These are phyloP conservation scores for Leishmania amazonensis DNA, from an alignment of 208 protist species.

Conservation along the genomic window DNA sequence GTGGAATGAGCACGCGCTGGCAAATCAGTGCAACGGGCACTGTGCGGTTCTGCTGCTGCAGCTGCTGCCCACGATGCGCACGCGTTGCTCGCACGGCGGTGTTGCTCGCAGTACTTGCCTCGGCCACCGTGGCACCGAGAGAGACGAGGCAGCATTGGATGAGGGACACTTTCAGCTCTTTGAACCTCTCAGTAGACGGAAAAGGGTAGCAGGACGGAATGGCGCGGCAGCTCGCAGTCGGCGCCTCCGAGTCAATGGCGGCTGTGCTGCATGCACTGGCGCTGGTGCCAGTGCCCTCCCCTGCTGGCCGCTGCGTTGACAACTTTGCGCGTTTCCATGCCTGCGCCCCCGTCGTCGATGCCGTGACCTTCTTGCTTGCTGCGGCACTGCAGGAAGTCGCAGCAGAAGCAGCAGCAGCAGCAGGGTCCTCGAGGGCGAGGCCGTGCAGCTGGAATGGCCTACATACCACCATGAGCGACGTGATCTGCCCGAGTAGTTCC, in stretches of 20 bases:
- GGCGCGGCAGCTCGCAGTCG: neutral
- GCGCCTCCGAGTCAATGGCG: neutral
- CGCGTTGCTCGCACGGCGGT: neutral
- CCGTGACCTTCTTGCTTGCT: neutral
- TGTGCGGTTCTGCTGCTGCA: conserved; percentile 3
- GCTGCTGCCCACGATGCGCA: neutral
- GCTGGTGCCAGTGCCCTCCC: neutral
- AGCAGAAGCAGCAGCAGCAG: neutral
- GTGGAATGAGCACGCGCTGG: conserved; percentile 74
- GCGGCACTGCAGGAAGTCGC: neutral
- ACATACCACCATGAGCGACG: conserved; percentile 38
- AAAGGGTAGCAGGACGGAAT: conserved; percentile 30
- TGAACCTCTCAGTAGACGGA: conserved; percentile 11
- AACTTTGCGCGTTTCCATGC: neutral
- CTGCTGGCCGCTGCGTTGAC: conserved; percentile 22
- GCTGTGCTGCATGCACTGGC: neutral
- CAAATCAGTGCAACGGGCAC: conserved; percentile 49
- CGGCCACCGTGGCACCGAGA: conserved; percentile 9
- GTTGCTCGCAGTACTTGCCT: neutral
- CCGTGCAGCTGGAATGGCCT: conserved; percentile 30
- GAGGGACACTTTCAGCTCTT: conserved; percentile 14
- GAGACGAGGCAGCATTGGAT: conserved; percentile 20
- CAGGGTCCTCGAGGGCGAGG: conserved; percentile 11
- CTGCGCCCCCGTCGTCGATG: neutral
- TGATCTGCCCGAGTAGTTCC: conserved; percentile 45